Percentiles rank a stretch among this genome's conserved stretches.
Evolutionary conservation across 73 alveolate species (phyloP).

Genomic region (Breviolum minutum): DNA sequence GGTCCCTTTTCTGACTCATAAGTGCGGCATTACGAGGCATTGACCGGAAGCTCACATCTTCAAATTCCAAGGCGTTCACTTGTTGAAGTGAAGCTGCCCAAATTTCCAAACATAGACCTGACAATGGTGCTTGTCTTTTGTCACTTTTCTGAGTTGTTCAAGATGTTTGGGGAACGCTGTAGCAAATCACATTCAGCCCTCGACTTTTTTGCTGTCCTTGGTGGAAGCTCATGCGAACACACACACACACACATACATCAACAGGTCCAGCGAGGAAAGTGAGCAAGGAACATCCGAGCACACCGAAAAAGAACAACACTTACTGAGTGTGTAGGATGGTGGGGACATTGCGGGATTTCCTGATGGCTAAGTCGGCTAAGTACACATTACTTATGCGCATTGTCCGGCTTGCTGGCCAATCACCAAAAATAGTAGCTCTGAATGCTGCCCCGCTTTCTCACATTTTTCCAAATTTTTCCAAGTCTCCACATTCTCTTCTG

Average conservation of each 20-base stretch:
- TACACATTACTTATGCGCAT: too few species aligned
- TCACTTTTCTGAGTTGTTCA: neutral
- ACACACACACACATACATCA: neutral
- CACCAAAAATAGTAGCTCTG: too few species aligned
- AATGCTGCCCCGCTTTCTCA: too few species aligned
- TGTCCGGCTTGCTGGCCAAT: too few species aligned
- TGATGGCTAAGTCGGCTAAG: too few species aligned
- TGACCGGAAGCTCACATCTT: neutral
- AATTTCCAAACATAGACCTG: slow-evolving; percentile 91
- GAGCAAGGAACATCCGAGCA: too few species aligned
- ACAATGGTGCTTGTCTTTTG: neutral
- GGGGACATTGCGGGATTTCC: too few species aligned
- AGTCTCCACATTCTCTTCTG: slow-evolving; percentile 63
- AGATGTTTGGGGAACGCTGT: neutral
- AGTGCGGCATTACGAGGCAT: too few species aligned
- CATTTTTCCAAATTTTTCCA: neutral
- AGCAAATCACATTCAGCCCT: neutral
- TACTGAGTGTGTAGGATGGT: too few species aligned
- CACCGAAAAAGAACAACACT: too few species aligned
- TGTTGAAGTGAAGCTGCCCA: slow-evolving; percentile 89
- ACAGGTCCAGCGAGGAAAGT: neutral
- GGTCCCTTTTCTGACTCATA: too few species aligned
- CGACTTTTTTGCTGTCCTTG: slow-evolving; percentile 73
- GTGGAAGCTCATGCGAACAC: neutral
- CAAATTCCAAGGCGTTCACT: slow-evolving; percentile 24